phyloP scores from a whole-genome alignment of 2,329 filamentous ascomycete genomes.

The Fonsecaea erecta region DNA sequence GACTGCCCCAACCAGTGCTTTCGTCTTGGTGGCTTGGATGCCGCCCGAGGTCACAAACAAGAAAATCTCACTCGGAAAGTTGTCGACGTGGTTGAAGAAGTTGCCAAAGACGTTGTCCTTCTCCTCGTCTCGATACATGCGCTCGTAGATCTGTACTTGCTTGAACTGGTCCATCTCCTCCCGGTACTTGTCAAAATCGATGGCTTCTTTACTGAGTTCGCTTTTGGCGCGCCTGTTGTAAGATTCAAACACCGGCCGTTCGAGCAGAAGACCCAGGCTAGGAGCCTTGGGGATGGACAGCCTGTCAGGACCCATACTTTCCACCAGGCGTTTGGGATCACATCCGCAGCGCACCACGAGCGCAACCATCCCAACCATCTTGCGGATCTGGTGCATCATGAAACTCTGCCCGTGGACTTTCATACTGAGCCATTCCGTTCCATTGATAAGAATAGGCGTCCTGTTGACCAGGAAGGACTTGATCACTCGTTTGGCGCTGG shows the following conservation, averaged over 20 bases:
- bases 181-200: conserved; percentile 80
- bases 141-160: conserved; percentile 85
- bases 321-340: conserved; percentile 69
- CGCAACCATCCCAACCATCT: conserved; percentile 94
- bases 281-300: conserved; percentile 95
- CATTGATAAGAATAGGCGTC: conserved; percentile 79
- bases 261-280: conserved; percentile 82
- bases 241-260: conserved; percentile 85
- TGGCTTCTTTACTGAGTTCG: conserved; percentile 66
- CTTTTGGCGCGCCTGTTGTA: conserved; percentile 78
- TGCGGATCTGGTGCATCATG: conserved; percentile 99
- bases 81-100: conserved; percentile 80
- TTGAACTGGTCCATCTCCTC: conserved; percentile 86
- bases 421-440: conserved; percentile 92
- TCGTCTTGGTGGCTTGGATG: conserved; percentile 62
- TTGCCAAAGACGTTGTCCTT: conserved; percentile 81
- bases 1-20: conserved; percentile 37
- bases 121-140: conserved; percentile 89
- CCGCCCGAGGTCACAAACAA: conserved; percentile 75
- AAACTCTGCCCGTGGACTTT: conserved; percentile 98
- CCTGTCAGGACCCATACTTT: conserved; percentile 73
- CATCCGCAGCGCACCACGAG: conserved; percentile 83
- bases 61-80: conserved; percentile 73
- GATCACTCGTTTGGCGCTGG: conserved; percentile 87
- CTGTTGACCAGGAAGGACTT: conserved; percentile 83